Evolutionary conservation across 1,284 basidiomycete species (phyloP).

Genomic region (Cutaneotrichosporon dermatis): DNA sequence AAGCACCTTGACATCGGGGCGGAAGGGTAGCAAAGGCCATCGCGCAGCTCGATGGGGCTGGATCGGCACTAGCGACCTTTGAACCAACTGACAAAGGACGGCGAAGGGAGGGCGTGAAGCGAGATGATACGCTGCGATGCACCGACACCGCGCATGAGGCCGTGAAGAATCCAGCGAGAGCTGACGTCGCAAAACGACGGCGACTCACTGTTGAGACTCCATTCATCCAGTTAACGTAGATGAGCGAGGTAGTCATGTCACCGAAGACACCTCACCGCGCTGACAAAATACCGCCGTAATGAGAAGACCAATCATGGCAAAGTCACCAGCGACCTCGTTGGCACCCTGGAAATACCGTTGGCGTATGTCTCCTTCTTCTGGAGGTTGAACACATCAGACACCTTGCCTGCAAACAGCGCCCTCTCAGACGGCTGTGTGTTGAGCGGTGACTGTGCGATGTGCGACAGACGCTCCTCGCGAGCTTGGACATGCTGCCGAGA

Average conservation of each 20-base stretch:
- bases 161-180: constrained; percentile 46
- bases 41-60: constrained; percentile 62
- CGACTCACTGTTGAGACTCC: constrained; percentile 44
- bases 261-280: constrained; percentile 44
- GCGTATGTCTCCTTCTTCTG: constrained; percentile 46
- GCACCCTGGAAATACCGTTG: constrained; percentile 44
- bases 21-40: constrained; percentile 88
- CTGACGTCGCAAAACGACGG: constrained; percentile 14
- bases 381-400: constrained; percentile 40
- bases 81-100: constrained; percentile 41
- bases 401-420: constrained; percentile 36
- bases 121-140: constrained; percentile 46
- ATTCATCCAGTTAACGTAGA: constrained; percentile 50
- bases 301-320: constrained; percentile 46
- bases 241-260: constrained; percentile 47
- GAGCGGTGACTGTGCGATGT: constrained; percentile 45
- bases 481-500: constrained; percentile 44
- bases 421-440: constrained; percentile 43
- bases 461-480: constrained; percentile 46
- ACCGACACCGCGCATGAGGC: constrained; percentile 48
- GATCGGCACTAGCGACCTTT: constrained; percentile 31
- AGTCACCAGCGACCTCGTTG: constrained; percentile 45
- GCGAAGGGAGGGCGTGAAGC: constrained; percentile 38
- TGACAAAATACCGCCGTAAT: constrained; percentile 44
- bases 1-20: constrained; percentile 76